Conservation (phyloP, 75 land plant genomes). For the Larix kaempferi region DNA sequence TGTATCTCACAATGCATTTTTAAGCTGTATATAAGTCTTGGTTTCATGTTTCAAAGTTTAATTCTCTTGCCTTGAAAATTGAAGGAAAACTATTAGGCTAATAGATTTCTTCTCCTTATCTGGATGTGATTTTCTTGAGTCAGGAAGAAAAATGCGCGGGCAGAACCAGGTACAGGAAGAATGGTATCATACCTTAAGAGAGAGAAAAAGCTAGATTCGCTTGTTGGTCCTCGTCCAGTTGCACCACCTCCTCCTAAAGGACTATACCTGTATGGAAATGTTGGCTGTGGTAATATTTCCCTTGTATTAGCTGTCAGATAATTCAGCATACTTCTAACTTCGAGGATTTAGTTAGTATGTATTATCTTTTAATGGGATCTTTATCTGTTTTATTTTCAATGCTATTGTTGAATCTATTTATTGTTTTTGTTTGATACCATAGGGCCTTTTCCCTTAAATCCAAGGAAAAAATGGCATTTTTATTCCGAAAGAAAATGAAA, state of each 20-base stretch:
- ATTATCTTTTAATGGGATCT: neutral
- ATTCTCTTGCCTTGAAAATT: conserved; percentile 1
- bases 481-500: neutral
- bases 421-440: neutral
- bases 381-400: neutral
- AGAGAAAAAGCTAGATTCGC: conserved; percentile 73
- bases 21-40: neutral
- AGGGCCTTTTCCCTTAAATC: no score
- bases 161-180: conserved; percentile 82
- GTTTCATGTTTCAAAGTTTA: neutral
- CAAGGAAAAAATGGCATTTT: no score
- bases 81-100: conserved; percentile 15
- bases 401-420: neutral
- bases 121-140: neutral
- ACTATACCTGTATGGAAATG: conserved; percentile 88
- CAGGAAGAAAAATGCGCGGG: conserved; percentile 47
- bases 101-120: neutral
- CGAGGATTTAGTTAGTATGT: neutral
- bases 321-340: conserved; percentile 5
- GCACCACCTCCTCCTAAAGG: conserved; percentile 83
- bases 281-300: conserved; percentile 81
- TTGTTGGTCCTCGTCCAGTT: conserved; percentile 65
- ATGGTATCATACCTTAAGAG: conserved; percentile 94
- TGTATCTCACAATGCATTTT: neutral
- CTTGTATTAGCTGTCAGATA: neutral